These are phyloP conservation scores for Sphaceloma murrayae DNA, from an alignment of 2,329 filamentous ascomycete species.

Conservation along the genomic window DNA sequence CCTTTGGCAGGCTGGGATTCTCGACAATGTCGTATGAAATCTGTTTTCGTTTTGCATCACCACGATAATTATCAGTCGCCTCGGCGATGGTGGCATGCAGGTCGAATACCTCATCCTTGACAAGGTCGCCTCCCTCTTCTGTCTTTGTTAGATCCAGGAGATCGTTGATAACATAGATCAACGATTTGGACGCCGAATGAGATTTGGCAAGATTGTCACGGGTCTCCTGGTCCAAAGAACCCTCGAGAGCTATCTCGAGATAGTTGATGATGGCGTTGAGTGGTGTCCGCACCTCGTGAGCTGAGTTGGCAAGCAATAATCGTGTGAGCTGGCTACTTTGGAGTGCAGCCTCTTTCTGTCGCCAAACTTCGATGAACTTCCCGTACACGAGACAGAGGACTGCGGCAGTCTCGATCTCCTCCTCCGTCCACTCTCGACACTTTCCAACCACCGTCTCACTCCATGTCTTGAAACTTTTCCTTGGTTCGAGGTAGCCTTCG, in stretches of 20 bases:
- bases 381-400: constrained; percentile 82
- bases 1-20: constrained; percentile 57
- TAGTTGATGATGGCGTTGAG: constrained; percentile 94
- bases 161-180: constrained; percentile 92
- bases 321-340: constrained; percentile 73
- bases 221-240: constrained; percentile 67
- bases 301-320: constrained; percentile 74
- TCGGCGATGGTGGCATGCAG: constrained; percentile 62
- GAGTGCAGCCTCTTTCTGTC: constrained; percentile 76
- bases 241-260: constrained; percentile 80
- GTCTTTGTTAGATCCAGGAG: constrained; percentile 80
- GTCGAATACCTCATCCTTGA: constrained; percentile 75
- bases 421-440: constrained; percentile 79
- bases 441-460: constrained; percentile 71
- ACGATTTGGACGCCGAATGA: constrained; percentile 81
- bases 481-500: constrained; percentile 63
- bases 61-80: constrained; percentile 62
- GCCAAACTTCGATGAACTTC: constrained; percentile 86
- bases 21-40: constrained; percentile 60
- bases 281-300: constrained; percentile 83
- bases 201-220: constrained; percentile 75
- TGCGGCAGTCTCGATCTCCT: constrained; percentile 80
- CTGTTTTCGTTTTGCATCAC: constrained; percentile 66
- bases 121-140: constrained; percentile 67
- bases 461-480: constrained; percentile 72